A percentile compares a stretch with the other conserved stretches of the same genome.
Conservation (phyloP, 2,329 filamentous ascomycete genomes). For the Xenoacremonium recifei region DNA sequence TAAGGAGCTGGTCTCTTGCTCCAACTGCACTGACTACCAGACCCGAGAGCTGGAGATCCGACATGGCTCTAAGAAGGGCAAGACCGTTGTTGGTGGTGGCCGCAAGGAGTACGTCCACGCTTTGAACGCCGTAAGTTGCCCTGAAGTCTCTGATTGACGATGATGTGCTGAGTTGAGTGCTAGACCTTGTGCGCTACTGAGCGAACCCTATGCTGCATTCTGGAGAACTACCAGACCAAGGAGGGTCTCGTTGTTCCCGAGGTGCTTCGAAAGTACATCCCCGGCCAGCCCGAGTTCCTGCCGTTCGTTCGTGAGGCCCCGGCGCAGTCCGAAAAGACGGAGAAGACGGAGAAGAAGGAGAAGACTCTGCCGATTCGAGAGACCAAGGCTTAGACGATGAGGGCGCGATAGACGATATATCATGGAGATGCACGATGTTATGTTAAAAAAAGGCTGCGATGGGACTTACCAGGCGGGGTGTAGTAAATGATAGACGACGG, state of each 20-base stretch:
- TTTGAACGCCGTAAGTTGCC: conserved; percentile 62
- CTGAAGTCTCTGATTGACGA: background rate
- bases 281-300: conserved; percentile 84
- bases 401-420: background rate
- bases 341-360: conserved; percentile 28
- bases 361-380: conserved; percentile 26
- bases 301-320: conserved; percentile 83
- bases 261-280: conserved; percentile 84
- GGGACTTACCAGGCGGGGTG: no score
- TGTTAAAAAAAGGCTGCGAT: conserved; percentile 14
- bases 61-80: conserved; percentile 72
- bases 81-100: conserved; percentile 62
- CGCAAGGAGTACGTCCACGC: conserved; percentile 92
- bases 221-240: conserved; percentile 96
- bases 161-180: conserved; percentile 7
- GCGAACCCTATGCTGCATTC: conserved; percentile 85
- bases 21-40: conserved; percentile 98
- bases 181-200: conserved; percentile 83
- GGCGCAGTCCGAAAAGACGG: conserved; percentile 53
- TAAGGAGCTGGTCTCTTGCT: conserved; percentile 96
- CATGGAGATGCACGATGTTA: conserved; percentile 7
- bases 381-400: conserved; percentile 21
- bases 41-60: conserved; percentile 90
- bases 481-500: no score
- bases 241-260: conserved; percentile 81